Percentiles rank a stretch among this genome's conserved stretches.
phyloP scores from a whole-genome alignment of 2,329 filamentous ascomycete genomes.

The Cercospora brassicicola region DNA sequence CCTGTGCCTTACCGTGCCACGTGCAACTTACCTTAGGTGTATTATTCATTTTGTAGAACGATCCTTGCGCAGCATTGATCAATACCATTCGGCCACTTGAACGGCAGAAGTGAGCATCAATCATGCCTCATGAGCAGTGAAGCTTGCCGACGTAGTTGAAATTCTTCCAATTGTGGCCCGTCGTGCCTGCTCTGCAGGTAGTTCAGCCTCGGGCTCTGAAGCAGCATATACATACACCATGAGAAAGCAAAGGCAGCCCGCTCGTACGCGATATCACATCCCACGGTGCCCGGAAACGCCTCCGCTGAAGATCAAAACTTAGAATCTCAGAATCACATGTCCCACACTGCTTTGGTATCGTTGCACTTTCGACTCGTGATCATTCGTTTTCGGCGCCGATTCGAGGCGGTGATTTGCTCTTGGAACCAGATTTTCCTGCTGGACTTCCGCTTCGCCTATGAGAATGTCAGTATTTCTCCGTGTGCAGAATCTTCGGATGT shows the following conservation, averaged over 20 bases:
- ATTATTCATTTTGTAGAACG: no score
- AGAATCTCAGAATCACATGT: not conserved
- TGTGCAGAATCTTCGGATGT: not conserved
- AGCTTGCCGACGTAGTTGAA: not conserved
- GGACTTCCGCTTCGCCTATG: slow-evolving; percentile 29
- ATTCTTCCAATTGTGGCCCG: not conserved
- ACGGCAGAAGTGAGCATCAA: no score
- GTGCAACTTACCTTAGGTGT: not conserved
- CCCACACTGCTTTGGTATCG: not conserved
- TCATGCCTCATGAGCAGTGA: not conserved
- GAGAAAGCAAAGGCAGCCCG: not conserved
- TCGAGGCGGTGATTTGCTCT: slow-evolving; percentile 30
- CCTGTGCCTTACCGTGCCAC: not conserved
- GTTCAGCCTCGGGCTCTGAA: not conserved
- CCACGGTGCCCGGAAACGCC: not conserved
- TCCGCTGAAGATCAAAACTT: not conserved
- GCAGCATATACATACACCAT: not conserved
- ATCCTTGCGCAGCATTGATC: no score
- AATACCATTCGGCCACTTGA: no score
- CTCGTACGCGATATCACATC: not conserved
- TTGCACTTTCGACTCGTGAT: not conserved
- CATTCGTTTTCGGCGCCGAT: slow-evolving; percentile 34
- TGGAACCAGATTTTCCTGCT: slow-evolving; percentile 20
- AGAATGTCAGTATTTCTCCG: slow-evolving; percentile 3
- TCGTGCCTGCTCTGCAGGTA: not conserved